Base-by-base conservation (phyloP, 805 yeast genomes). In the Myxozyma melibiosi region DNA sequence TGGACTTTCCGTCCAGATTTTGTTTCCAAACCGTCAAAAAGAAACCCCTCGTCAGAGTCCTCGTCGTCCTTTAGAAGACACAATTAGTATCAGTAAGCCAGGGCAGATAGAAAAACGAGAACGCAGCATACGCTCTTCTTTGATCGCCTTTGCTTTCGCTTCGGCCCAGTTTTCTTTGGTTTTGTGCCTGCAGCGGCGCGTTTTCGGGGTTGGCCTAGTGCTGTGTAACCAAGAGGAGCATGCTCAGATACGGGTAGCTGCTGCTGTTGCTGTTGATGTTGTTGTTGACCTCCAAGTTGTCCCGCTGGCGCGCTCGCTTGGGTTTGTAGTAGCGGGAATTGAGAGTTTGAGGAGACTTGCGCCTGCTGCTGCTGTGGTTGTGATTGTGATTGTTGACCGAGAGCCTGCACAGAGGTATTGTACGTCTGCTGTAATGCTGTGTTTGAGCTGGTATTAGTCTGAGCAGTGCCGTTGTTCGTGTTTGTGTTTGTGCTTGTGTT, bases 1-100 rank as follows among this genome's bases (percentile, higher is more conserved):
- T 63, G 66, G 9, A 63, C 62, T 48, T 48, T 53, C 8, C 66
- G 49, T 4, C 66, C 66, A 14, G 61, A 62, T 34, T 62, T 63
- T 2, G 66, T 63, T 40, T 62, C 58, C 22, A 54, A 38, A 7
- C 66, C 66, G n/a, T 63, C 66, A 11, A 63, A 48, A 18, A 58
- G 28, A 48, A 46, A 62, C 11, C 52, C 64, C 31, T 62, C 66
- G 43, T 49, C 55, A 16, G 52, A 54, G 6, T 59, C 62, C 6
- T 48, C 44, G 35, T 45, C 53, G 16, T 49, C 40, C 35, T 35
- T 4, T 11, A 33, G 27, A 6, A 28, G 16, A 18, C 22, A 48
- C 25, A 37, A 3, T 46, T 16, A 18, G 22, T 24, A 41, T 25
- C 18, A 24, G 20, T 7, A 13, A 28, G 13, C 1, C 16, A 11